Percentiles rank a stretch among this genome's conserved stretches.
These are phyloP conservation scores for Claviceps spartinae DNA, from an alignment of 2,329 filamentous ascomycete species.

Conservation along the genomic window DNA sequence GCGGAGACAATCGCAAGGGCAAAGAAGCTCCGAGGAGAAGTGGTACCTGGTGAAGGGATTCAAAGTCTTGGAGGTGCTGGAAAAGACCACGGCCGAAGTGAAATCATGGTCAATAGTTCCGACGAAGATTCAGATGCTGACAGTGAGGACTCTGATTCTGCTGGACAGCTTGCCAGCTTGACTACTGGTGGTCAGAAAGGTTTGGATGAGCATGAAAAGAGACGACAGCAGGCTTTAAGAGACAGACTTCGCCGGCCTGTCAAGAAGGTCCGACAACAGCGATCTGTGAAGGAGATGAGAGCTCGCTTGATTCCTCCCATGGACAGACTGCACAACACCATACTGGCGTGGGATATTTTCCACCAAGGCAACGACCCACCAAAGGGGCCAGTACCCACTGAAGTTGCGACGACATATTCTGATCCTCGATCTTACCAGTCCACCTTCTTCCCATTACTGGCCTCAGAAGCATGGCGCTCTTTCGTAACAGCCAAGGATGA, in stretches of 20 bases:
- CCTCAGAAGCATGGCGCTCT: constrained; percentile 90
- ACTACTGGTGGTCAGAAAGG: constrained; percentile 34
- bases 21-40: constrained; percentile 30
- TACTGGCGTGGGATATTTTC: constrained; percentile 92
- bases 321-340: constrained; percentile 67
- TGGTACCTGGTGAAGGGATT: constrained; percentile 52
- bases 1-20: constrained; percentile 58
- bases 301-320: constrained; percentile 84
- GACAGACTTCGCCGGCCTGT: constrained; percentile 55
- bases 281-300: constrained; percentile 86
- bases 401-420: constrained; percentile 65
- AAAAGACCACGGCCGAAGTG: constrained; percentile 69
- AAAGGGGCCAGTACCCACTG: constrained; percentile 55
- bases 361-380: constrained; percentile 79
- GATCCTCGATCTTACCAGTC: constrained; percentile 69
- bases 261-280: constrained; percentile 67
- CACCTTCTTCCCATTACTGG: constrained; percentile 80
- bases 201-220: constrained; percentile 33
- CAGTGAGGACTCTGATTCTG: constrained; percentile 42
- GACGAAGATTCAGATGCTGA: constrained; percentile 63
- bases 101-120: constrained; percentile 80
- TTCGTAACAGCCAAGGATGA: constrained; percentile 88
- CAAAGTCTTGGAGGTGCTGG: constrained; percentile 57
- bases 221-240: constrained; percentile 33
- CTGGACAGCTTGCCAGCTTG: constrained; percentile 34